Conservation (phyloP, 2,329 filamentous ascomycete species). For the Trematosphaeria pertusa region DNA sequence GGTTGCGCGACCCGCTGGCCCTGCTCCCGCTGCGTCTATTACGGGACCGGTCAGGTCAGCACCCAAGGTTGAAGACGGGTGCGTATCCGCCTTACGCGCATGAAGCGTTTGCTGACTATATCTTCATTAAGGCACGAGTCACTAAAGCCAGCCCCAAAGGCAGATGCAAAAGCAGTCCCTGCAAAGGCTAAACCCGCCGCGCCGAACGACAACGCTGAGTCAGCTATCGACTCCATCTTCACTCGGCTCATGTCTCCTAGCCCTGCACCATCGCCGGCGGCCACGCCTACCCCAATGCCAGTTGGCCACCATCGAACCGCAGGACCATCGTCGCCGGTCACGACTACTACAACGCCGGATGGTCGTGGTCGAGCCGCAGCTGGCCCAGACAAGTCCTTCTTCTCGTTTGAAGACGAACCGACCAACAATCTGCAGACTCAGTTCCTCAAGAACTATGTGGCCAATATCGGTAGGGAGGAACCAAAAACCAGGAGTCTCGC, state of each 20-base stretch:
- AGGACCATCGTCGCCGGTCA: too few relatives aligned
- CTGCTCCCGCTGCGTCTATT: slow-evolving; percentile 2
- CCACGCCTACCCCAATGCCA: too few relatives aligned
- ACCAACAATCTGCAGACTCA: neutral
- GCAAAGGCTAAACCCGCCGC: too few relatives aligned
- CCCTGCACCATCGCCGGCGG: neutral
- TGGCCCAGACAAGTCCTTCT: neutral
- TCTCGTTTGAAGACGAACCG: neutral
- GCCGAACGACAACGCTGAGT: slow-evolving; percentile 1
- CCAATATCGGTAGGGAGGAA: neutral
- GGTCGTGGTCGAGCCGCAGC: neutral
- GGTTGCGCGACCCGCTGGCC: slow-evolving; percentile 5
- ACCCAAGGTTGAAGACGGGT: slow-evolving; percentile 21
- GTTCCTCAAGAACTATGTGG: neutral
- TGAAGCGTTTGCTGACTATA: neutral
- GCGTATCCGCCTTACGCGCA: slow-evolving; percentile 2
- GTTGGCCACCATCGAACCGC: too few relatives aligned
- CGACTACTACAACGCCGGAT: too few relatives aligned
- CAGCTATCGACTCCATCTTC: slow-evolving; percentile 26
- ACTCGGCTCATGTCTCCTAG: slow-evolving; percentile 19
- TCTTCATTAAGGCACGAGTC: too few relatives aligned
- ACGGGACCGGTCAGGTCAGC: slow-evolving; percentile 12
- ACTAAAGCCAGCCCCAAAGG: slow-evolving; percentile 1
- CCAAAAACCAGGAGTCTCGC: neutral
- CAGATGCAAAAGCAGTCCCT: too few relatives aligned